Base-by-base conservation (phyloP, 164 flowering plant species). In the Cinnamomum chago region DNA sequence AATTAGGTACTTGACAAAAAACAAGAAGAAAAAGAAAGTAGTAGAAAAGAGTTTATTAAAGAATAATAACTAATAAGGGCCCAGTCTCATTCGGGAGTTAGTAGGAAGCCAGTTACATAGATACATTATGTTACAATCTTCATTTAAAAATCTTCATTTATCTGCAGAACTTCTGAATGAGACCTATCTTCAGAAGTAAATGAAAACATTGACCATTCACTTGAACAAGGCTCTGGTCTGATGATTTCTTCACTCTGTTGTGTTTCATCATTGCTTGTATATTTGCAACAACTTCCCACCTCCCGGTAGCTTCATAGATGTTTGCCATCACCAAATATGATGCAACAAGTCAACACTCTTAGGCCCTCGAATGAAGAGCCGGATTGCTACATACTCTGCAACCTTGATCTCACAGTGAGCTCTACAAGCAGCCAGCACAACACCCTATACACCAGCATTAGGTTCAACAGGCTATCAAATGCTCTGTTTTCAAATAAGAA, bases 361-460 rank as follows among this genome's bases (percentile, higher is more conserved):
- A 0, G 90, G 89, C 64, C 88, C 88, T 65, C 87, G 60, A 70
- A 77, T 73, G 62, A 87, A 72, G 47, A 90, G 87, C 30, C 62
- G 76, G 33, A 20, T 1, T 33, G 90, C 87, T 20, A 75, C 94
- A 67, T 77, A 76, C 71, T 85, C 83, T 22, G 83, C 92, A 15
- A 82, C 76, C 75, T 84, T 87, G 15, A 82, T 13, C 33, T 85
- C 81, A 6, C 68, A 75, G 76, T 88, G 89, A 75, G 83, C 78
- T 79, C 83, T 86, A 79, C 94, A 87, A 73, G 90, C 86, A 60
- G 81, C 72, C 22, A 90, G 90, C 78, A 90, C 62, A 24, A 88
- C 73, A 47, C 88, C 86, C 92, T 91, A 88, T 24, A 88, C 85
- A 17, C 85, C 87, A 15, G 85, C 84, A 82, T 88, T 89, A 50